These are phyloP conservation scores for Boletus huronensis DNA, from an alignment of 768 basidiomycete genomes.

Conservation along the genomic window DNA sequence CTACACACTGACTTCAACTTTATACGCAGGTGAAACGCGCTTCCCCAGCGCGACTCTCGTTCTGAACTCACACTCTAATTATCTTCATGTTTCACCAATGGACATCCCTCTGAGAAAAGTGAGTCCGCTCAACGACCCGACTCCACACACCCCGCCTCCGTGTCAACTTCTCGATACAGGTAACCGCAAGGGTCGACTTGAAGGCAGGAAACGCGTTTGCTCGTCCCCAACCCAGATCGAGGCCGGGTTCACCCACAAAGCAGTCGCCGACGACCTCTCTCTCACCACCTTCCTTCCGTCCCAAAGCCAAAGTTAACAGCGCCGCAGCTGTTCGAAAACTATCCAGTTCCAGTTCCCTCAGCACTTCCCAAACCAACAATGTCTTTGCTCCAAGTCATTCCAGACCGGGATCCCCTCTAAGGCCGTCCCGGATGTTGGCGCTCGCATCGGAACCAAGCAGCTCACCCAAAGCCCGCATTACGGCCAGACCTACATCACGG, in stretches of 20 bases:
- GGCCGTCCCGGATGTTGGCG: slow-evolving; percentile 34
- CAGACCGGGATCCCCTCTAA: slow-evolving; percentile 38
- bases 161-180: slow-evolving; percentile 35
- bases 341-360: slow-evolving; percentile 22
- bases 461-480: slow-evolving; percentile 26
- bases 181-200: slow-evolving; percentile 50
- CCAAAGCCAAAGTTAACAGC: slow-evolving; percentile 62
- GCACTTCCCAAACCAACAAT: slow-evolving; percentile 15
- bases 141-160: background rate
- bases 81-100: slow-evolving; percentile 27
- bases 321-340: slow-evolving; percentile 40
- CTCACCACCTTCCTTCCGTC: slow-evolving; percentile 35
- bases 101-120: slow-evolving; percentile 47
- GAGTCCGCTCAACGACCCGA: slow-evolving; percentile 7
- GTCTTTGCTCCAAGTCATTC: slow-evolving; percentile 42
- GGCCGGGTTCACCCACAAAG: slow-evolving; percentile 52
- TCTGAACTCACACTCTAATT: background rate
- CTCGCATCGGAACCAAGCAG: slow-evolving; percentile 29
- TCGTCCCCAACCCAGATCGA: slow-evolving; percentile 33
- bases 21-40: background rate
- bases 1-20: background rate
- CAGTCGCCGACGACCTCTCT: slow-evolving; percentile 23
- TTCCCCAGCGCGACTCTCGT: background rate
- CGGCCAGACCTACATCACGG: slow-evolving; percentile 32
- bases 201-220: slow-evolving; percentile 31